Conservation (phyloP, 441 rosid genomes). For the Rhodomyrtus psidioides region DNA sequence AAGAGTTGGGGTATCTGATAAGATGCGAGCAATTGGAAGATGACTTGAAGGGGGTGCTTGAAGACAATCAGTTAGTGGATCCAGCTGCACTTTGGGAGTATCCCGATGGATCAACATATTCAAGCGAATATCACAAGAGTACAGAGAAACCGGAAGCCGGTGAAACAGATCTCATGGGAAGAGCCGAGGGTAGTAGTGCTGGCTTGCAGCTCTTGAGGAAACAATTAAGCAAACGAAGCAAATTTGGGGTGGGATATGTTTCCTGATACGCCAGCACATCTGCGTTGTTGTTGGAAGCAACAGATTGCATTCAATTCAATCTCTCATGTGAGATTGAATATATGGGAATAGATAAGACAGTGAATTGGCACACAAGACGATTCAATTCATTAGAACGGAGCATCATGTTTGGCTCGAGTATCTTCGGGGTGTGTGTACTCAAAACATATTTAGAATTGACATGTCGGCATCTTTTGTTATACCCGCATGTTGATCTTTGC, state of each 20-base stretch:
- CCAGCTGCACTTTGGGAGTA: not conserved
- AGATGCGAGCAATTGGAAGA: not conserved
- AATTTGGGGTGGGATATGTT: not conserved
- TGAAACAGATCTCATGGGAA: not conserved
- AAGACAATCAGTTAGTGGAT: not conserved
- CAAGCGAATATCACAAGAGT: no score
- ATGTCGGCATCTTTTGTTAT: not conserved
- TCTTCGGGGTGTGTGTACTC: accelerated
- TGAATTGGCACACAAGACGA: not conserved
- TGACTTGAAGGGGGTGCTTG: not conserved
- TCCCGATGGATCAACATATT: no score
- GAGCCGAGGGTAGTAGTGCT: accelerated
- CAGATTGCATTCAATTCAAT: not conserved
- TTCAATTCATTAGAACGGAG: not conserved
- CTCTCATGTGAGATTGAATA: accelerated
- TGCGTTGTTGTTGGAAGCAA: not conserved
- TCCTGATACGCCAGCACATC: not conserved
- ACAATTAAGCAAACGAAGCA: not conserved
- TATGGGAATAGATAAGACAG: not conserved
- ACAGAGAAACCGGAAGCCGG: no score
- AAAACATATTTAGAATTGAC: not conserved
- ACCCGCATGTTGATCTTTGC: no score
- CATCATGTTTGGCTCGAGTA: not conserved
- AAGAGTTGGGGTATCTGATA: not conserved
- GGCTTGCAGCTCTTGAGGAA: not conserved